Base-by-base conservation (phyloP, 2,329 filamentous ascomycete species). In the Alternaria sp. region DNA sequence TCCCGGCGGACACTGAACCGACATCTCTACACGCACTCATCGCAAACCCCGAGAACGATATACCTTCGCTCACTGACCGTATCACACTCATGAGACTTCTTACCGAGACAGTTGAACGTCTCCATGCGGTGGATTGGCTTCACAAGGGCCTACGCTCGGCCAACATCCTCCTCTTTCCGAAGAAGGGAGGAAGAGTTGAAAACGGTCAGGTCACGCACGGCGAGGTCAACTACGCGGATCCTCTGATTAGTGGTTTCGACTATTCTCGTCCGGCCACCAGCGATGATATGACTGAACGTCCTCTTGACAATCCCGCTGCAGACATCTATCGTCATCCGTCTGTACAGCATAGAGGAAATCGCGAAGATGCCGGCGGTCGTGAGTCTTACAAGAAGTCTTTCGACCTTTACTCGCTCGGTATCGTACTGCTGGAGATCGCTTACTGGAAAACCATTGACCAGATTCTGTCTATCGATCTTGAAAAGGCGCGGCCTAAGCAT, bases 71-170 rank as follows among this genome's bases (percentile, higher is more conserved):
- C 4, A 87, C 85, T 0, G 81, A 84, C 23, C 82, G 87, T 30
- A 80, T 88, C 57, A 76, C 71, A 26, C 81, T 89, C 17, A 86
- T 86, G 47, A 81, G 83, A 50, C 82, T 83, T 25, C 79, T 88
- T 28, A 80, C 84, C 60, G 84, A 85, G 68, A 87, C 83, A 17
- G 73, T 89, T 4, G 76, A 88, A 50, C 86, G 86, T 59, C 80
- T 88, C 0, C 86, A 88, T 68, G 81, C 84, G 3, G 85, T 87
- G 1, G 83, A 86, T 63, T 88, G 85, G 86, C 79, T 88, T 6
- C 86, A 88, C 78, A 88, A 88, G 67, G 85, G 85, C n/a, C 78
- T 88, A 6, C 83, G 85, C 12, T 84, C 82, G 61, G 78, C 85
- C 58, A 87, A 86, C 68, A 80, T 88, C 28, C 71, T 88, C 11